Conservation (phyloP, 2,329 filamentous ascomycete genomes). For the Penicillium sp. region DNA sequence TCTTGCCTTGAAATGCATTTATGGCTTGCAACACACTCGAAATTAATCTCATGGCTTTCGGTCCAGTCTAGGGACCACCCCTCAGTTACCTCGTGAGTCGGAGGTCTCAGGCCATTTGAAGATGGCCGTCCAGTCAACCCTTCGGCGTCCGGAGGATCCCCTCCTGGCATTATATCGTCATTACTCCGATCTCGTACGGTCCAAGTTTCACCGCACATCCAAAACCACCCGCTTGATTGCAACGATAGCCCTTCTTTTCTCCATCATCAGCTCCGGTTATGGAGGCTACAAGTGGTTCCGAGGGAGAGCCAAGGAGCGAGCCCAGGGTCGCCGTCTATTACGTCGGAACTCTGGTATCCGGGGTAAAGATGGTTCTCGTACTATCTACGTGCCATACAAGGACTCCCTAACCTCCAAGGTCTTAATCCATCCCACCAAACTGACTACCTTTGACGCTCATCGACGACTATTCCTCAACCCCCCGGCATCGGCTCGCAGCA, state of each 20-base stretch:
- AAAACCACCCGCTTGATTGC: constrained; percentile 71
- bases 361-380: constrained; percentile 91
- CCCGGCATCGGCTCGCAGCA: constrained; percentile 74
- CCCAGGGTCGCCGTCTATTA: constrained; percentile 76
- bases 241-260: constrained; percentile 70
- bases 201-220: constrained; percentile 61
- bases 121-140: constrained; percentile 87
- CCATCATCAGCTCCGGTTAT: constrained; percentile 76
- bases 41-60: constrained; percentile 1
- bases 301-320: constrained; percentile 70
- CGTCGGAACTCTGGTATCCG: constrained; percentile 88
- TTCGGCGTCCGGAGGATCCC: constrained; percentile 66
- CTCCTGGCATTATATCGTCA: constrained; percentile 59
- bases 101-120: constrained; percentile 11
- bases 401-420: constrained; percentile 76
- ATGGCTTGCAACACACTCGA: neutral
- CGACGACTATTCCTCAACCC: constrained; percentile 89
- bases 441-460: constrained; percentile 94
- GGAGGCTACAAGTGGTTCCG: constrained; percentile 77
- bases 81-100: constrained; percentile 3
- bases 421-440: constrained; percentile 83
- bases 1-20: constrained; percentile 2
- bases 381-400: constrained; percentile 92
- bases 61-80: neutral
- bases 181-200: constrained; percentile 50